phyloP scores from a whole-genome alignment of 352 stramenopile genomes.

The Phytopythium litorale region DNA sequence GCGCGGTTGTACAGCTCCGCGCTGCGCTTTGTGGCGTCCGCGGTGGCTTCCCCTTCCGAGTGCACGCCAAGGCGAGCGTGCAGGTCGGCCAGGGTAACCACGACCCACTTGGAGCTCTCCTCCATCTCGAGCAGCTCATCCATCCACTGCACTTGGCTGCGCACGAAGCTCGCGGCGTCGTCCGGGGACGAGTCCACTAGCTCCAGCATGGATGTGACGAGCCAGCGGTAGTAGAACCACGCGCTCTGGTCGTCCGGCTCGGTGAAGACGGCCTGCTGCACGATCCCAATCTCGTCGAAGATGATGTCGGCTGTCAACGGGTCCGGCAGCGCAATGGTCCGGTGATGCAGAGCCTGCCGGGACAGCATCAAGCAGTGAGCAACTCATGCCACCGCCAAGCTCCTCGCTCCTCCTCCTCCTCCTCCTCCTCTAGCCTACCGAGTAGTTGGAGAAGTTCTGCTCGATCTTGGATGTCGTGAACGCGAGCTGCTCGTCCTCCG shows the following conservation, averaged over 20 bases:
- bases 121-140: constrained; percentile 83
- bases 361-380: not conserved
- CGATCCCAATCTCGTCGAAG: constrained; percentile 73
- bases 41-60: constrained; percentile 12
- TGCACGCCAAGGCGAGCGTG: constrained; percentile 27
- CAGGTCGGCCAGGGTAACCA: constrained; percentile 60
- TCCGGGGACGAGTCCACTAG: constrained; percentile 37
- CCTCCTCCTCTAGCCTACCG: constrained; percentile 34
- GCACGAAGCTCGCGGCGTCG: constrained; percentile 43
- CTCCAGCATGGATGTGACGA: constrained; percentile 80
- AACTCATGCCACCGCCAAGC: too few species aligned
- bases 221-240: constrained; percentile 98
- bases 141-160: constrained; percentile 79
- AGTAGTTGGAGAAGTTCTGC: constrained; percentile 99
- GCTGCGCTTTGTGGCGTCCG: constrained; percentile 38
- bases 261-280: constrained; percentile 97
- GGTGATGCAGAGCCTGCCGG: constrained; percentile 53
- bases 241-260: constrained; percentile 98
- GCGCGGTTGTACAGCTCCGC: constrained; percentile 46
- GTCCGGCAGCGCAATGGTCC: constrained; percentile 45
- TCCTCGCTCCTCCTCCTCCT: too few species aligned
- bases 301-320: constrained; percentile 50
- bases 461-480: constrained; percentile 96
- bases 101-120: constrained; percentile 62
- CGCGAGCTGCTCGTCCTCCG: constrained; percentile 79